Base-by-base conservation (phyloP, 805 yeast species). In the Scheffersomyces lignosus region DNA sequence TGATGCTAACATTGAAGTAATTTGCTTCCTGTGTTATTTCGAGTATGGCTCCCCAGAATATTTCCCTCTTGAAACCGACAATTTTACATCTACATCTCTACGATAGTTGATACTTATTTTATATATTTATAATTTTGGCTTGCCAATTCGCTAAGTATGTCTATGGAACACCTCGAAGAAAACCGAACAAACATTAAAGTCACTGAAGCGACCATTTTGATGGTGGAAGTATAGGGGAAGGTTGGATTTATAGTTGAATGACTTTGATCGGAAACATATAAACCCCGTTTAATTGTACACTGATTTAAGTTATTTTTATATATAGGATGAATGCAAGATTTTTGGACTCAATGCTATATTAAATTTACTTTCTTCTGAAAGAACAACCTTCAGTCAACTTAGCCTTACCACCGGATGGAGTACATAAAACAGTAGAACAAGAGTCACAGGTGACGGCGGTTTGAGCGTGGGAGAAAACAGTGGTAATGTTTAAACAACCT, bases 381-480 rank as follows among this genome's bases (percentile, higher is more conserved):
- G 99, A 93, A 70, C 95, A 87, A 75, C 99, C 99, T 80, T 95
- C 99, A 60, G 98, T 89, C 72, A 93, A 83, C 77, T 85, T 89
- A 68, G 98, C 97, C 83, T 93, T 93, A 81, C 99, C 99, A 81
- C 99, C 99, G 56, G 97, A 86, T 71, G 99, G 99, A 66, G 93
- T 84, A 78, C 98, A 90, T 69, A 93, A 85, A 53, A 93, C 97
- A 56, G 96, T 88, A 56, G 98, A 83, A 79, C 99, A 93, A 40
- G 95, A 82, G 68, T 95, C 98, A 82, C 99, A 93, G 66, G 96
- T 86, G 65, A 93, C 99, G 64, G 97, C 98, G 63, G 99, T 93
- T 81, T 93, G 99, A 58, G 99, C 98, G 76, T 93, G 99, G 52
- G 98, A 91, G 86, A 93, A 93, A 57, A 93, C 98, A 59, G 97